phyloP scores from a whole-genome alignment of 768 basidiomycete genomes.

The Wakefieldia striispora region DNA sequence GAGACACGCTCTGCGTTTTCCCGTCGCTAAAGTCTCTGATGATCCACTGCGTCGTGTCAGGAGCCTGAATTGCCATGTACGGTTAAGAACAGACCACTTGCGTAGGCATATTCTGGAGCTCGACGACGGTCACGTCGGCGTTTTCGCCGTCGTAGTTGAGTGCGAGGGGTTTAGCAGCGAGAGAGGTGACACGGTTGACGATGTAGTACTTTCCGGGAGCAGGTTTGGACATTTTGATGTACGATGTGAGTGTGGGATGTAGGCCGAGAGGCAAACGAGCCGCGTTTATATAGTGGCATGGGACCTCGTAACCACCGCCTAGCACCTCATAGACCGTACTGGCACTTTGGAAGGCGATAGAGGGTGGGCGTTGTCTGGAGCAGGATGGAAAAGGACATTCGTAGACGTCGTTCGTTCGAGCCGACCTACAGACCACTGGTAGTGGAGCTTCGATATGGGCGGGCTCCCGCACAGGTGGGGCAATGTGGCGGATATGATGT shows the following conservation, averaged over 20 bases:
- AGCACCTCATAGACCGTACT: too few species aligned
- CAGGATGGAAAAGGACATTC: too few species aligned
- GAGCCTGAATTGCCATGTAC: too few species aligned
- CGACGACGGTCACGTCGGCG: neutral
- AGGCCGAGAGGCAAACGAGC: too few species aligned
- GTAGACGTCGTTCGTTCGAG: too few species aligned
- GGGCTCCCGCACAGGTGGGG: too few species aligned
- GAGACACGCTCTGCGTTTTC: neutral
- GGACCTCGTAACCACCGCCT: too few species aligned
- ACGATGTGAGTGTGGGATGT: neutral
- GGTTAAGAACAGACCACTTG: neutral
- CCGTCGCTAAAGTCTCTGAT: neutral
- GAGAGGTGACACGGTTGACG: neutral
- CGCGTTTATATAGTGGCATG: neutral
- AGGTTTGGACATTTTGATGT: constrained; percentile 1
- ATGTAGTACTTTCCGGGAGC: neutral
- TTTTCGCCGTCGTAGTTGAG: neutral
- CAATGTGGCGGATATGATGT: too few species aligned
- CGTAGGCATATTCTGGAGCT: neutral
- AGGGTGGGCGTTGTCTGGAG: too few species aligned
- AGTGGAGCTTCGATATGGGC: too few species aligned
- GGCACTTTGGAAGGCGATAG: too few species aligned
- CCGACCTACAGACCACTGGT: too few species aligned
- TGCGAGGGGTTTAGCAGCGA: neutral
- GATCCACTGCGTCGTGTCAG: neutral